phyloP scores from a whole-genome alignment of 768 basidiomycete species.

The Suillus hirtellus region DNA sequence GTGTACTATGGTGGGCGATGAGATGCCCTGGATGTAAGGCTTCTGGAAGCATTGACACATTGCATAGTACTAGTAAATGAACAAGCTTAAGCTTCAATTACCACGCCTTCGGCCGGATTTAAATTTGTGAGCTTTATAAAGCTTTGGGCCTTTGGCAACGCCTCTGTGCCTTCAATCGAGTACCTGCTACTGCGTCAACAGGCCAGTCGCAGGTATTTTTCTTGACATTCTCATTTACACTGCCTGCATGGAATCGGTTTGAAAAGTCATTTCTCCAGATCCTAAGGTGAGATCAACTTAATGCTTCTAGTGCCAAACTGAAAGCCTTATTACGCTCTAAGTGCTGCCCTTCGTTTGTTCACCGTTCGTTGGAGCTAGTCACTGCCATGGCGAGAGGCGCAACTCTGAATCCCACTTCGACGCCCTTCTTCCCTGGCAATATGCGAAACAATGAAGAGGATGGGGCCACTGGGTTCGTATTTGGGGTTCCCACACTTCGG shows the following conservation, averaged over 20 bases:
- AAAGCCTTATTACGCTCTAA: conserved; percentile 2
- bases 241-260: conserved; percentile 32
- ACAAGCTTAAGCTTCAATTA: conserved; percentile 5
- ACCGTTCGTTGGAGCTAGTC: conserved; percentile 16
- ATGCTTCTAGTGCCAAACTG: conserved; percentile 2
- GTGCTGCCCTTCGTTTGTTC: conserved; percentile 28
- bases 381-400: conserved; percentile 71
- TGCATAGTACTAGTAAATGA: conserved; percentile 3
- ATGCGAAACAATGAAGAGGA: conserved; percentile 61
- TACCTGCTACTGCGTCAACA: conserved; percentile 13
- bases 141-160: conserved; percentile 16
- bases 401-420: conserved; percentile 77
- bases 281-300: conserved; percentile 26
- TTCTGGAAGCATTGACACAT: background rate
- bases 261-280: conserved; percentile 14
- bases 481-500: conserved; percentile 47
- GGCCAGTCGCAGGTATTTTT: conserved; percentile 8
- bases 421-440: conserved; percentile 78
- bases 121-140: conserved; percentile 15
- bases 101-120: conserved; percentile 26
- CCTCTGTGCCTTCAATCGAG: conserved; percentile 19
- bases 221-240: conserved; percentile 3
- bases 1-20: background rate
- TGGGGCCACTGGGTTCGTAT: conserved; percentile 42
- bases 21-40: background rate